Evolutionary conservation across 1,284 basidiomycete species (phyloP).

Genomic region (Papiliotrema laurentii): DNA sequence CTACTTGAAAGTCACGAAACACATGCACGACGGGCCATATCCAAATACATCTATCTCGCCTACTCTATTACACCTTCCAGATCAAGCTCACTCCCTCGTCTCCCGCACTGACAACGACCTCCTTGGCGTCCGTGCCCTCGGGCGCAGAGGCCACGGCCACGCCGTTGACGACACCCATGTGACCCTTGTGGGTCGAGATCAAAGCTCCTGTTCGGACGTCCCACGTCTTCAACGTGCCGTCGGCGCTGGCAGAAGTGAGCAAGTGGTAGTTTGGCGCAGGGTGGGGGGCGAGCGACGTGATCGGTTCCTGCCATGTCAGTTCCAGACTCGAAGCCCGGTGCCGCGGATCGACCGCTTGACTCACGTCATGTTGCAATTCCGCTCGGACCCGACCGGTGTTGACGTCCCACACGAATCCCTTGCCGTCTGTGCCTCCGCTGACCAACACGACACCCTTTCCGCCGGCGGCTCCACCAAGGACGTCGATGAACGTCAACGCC

Average conservation of each 20-base stretch:
- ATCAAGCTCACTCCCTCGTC: constrained; percentile 81
- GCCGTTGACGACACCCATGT: constrained; percentile 72
- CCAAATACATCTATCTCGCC: background rate
- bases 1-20: too few species aligned
- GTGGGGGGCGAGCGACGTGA: constrained; percentile 73
- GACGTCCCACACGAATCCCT: constrained; percentile 90
- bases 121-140: constrained; percentile 38
- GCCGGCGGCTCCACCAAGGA: constrained; percentile 55
- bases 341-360: constrained; percentile 19
- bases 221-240: constrained; percentile 84
- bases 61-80: constrained; percentile 48
- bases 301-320: constrained; percentile 62
- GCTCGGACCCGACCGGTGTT: constrained; percentile 73
- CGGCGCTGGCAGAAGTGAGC: constrained; percentile 77
- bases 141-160: constrained; percentile 59
- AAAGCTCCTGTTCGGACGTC: constrained; percentile 80
- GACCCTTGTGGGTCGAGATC: constrained; percentile 76
- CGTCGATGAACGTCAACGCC: constrained; percentile 76
- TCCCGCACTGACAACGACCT: constrained; percentile 71
- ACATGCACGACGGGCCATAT: too few species aligned
- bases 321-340: background rate
- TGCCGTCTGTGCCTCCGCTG: constrained; percentile 89
- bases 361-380: constrained; percentile 71
- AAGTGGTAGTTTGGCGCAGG: constrained; percentile 64
- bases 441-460: constrained; percentile 65